A percentile compares a stretch with the other conserved stretches of the same genome.
Conservation (phyloP, 1,284 basidiomycete genomes). For the Ganoderma resinaceum region DNA sequence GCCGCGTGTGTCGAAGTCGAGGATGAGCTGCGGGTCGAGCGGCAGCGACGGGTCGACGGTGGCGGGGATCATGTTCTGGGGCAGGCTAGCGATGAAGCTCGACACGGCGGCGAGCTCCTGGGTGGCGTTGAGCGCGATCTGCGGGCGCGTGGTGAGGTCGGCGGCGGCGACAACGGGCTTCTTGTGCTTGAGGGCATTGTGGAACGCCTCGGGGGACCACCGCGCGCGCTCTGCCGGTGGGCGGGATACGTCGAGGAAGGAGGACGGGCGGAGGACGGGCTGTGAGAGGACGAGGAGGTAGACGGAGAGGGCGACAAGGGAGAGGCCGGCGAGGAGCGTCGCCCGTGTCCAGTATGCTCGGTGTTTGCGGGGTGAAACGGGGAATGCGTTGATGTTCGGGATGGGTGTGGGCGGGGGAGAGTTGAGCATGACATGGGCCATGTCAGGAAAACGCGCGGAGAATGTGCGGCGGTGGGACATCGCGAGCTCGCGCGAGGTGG, state of each 20-base stretch:
- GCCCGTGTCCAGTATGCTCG: slow-evolving; percentile 49
- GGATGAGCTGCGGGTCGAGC: slow-evolving; percentile 80
- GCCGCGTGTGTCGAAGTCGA: slow-evolving; percentile 82
- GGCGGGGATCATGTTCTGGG: slow-evolving; percentile 79
- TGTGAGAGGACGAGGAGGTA: slow-evolving; percentile 61
- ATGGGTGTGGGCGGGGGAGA: slow-evolving; percentile 40
- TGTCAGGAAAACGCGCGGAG: slow-evolving; percentile 41
- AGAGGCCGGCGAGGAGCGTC: slow-evolving; percentile 58
- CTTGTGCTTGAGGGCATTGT: slow-evolving; percentile 40
- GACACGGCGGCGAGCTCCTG: slow-evolving; percentile 85
- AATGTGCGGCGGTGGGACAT: slow-evolving; percentile 44
- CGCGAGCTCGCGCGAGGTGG: slow-evolving; percentile 12
- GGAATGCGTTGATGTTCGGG: slow-evolving; percentile 36
- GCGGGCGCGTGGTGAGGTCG: slow-evolving; percentile 37
- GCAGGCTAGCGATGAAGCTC: slow-evolving; percentile 79
- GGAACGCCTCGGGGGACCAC: slow-evolving; percentile 36
- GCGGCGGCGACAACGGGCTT: slow-evolving; percentile 30
- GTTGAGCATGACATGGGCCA: slow-evolving; percentile 37
- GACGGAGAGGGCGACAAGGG: slow-evolving; percentile 55
- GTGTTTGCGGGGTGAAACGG: slow-evolving; percentile 35
- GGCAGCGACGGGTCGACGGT: slow-evolving; percentile 68
- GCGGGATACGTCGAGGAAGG: slow-evolving; percentile 43
- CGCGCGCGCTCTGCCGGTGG: slow-evolving; percentile 24
- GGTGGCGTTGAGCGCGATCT: slow-evolving; percentile 54
- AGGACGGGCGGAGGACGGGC: slow-evolving; percentile 48